These are phyloP conservation scores for Cyclotella baltica DNA, from an alignment of 108 stramenopile genomes.

Conservation along the genomic window DNA sequence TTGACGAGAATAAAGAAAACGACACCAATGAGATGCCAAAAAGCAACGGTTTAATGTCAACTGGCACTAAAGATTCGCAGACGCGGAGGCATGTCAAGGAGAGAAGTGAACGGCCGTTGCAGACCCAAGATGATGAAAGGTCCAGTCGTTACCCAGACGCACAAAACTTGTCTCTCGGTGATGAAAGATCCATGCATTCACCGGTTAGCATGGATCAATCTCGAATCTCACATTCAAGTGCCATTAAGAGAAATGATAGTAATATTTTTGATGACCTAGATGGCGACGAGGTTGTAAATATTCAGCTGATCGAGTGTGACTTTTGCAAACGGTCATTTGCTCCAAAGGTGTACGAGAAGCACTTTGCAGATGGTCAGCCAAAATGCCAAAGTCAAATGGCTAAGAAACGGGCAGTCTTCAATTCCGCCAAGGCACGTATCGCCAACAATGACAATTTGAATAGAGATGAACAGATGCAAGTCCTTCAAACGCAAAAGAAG, in stretches of 20 bases:
- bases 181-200: neutral
- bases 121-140: no score
- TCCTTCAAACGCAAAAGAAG: conserved; percentile 27
- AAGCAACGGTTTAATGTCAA: neutral
- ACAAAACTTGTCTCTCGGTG: neutral
- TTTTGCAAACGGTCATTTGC: conserved; percentile 47
- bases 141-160: no score
- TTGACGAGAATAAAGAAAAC: neutral
- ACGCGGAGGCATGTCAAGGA: neutral
- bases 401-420: conserved; percentile 48
- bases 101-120: neutral
- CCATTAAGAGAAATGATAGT: conserved; percentile 8
- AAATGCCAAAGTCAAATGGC: conserved; percentile 33
- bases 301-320: conserved; percentile 41
- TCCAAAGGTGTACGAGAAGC: conserved; percentile 50
- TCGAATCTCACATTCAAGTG: neutral
- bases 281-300: conserved; percentile 36
- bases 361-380: conserved; percentile 53
- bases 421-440: conserved; percentile 49
- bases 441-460: conserved; percentile 45
- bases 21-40: neutral
- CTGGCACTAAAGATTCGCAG: neutral
- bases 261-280: neutral
- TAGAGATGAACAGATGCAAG: conserved; percentile 46
- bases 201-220: neutral